Evolutionary conservation across 2,329 filamentous ascomycete genomes (phyloP), one percentile per base, ranked within the genome.

Genomic region (Cladosporium sp.): DNA sequence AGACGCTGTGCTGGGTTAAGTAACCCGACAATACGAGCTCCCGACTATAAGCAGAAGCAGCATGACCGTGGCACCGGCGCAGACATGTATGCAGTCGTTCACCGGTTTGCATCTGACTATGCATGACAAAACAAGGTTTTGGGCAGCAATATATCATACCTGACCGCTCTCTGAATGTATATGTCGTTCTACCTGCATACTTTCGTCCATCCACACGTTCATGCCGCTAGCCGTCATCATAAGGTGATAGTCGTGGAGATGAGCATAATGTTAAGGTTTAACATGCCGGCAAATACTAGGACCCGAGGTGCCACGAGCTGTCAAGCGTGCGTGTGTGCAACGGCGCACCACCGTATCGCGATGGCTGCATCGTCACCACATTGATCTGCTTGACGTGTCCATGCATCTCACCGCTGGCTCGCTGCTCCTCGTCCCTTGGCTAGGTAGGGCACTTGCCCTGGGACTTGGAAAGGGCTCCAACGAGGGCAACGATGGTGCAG

Each of bases 401-500:
- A 51, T 51, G 43, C 58, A 51, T 51, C 58, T 39, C 58, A 61
- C 58, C 58, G 58, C 58, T 61, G 58, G 43, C 18, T 26, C 32
- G 32, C 11, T 57, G 32, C 54, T 39, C 54, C n/a, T 57, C 54
- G 21, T 54, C 28, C 6, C 26, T 30, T 28, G 26, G 25, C 51
- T 54, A 54, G 26, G 51, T 54, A 54, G 26, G 51, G 25, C 51
- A 54, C 21, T 23, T 57, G 32, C n/a, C 11, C 54, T 57, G 26
- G 23, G 51, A 54, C 10, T n/a, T n/a, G n/a, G 49, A 30, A 18
- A 30, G 26, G 16, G 26, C 13, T 54, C 51, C 51, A 32, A 54
- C 14, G 23, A 23, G 34, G 59, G 49, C 54, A 26, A 63, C 60
- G 18, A 30, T 63, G 49, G 60, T 63, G 60, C 60, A 46, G 60